Conservation (phyloP, 108 stramenopile species). For the Nitzschia palea region DNA sequence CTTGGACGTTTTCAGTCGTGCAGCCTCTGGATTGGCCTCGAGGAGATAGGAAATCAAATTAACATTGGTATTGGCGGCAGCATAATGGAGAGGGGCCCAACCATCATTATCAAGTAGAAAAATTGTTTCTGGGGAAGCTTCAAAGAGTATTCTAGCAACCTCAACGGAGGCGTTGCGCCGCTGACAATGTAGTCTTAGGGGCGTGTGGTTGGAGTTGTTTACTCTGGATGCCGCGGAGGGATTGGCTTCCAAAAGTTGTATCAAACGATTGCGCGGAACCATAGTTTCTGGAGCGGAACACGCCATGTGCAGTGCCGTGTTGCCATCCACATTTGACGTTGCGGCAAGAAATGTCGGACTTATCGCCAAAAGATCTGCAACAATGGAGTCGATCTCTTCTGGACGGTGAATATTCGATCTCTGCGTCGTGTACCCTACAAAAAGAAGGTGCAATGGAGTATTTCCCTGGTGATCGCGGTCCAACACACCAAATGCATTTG, state of each 20-base stretch:
- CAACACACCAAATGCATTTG: constrained; percentile 11
- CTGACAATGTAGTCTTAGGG: constrained; percentile 35
- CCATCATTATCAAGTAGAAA: constrained; percentile 28
- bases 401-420: constrained; percentile 4
- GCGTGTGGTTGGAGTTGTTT: constrained; percentile 32
- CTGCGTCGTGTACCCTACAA: constrained; percentile 32
- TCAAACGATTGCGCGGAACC: constrained; percentile 23
- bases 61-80: constrained; percentile 39
- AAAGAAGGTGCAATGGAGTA: constrained; percentile 47
- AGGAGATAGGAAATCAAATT: constrained; percentile 32
- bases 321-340: constrained; percentile 20
- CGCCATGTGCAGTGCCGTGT: constrained; percentile 38
- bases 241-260: constrained; percentile 26
- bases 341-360: constrained; percentile 20
- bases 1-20: constrained; percentile 6
- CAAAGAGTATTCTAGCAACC: constrained; percentile 33
- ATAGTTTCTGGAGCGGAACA: constrained; percentile 45
- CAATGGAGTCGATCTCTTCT: constrained; percentile 29
- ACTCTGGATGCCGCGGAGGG: constrained; percentile 10
- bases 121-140: constrained; percentile 28
- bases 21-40: constrained; percentile 8
- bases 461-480: constrained; percentile 34
- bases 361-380: constrained; percentile 23
- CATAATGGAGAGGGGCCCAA: constrained; percentile 47
- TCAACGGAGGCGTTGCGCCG: constrained; percentile 36